A percentile compares a stretch with the other conserved stretches of the same genome.
phyloP scores from a whole-genome alignment of 1,284 basidiomycete genomes.

The Ceratobasidium theobromae region DNA sequence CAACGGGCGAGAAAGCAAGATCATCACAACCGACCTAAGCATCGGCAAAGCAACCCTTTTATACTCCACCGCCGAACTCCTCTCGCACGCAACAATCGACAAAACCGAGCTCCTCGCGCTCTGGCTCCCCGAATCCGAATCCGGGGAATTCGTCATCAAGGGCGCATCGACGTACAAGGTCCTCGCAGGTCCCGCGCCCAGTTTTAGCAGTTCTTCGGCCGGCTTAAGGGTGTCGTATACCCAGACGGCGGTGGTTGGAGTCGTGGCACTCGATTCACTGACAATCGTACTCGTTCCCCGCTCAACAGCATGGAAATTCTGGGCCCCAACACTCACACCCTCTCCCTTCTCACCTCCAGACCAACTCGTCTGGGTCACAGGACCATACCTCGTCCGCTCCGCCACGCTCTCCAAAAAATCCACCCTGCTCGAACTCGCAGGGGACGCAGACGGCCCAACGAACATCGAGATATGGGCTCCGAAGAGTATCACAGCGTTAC shows the following conservation, averaged over 20 bases:
- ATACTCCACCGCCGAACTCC: conserved; percentile 32
- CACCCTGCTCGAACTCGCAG: conserved; percentile 24
- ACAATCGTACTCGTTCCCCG: conserved; percentile 27
- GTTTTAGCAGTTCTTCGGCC: conserved; percentile 6
- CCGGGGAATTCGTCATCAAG: conserved; percentile 29
- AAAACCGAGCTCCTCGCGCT: conserved; percentile 7
- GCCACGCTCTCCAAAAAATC: conserved; percentile 37
- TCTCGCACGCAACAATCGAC: conserved; percentile 29
- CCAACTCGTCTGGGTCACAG: conserved; percentile 32
- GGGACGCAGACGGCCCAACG: conserved; percentile 31
- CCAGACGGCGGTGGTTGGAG: not conserved
- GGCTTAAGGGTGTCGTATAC: conserved; percentile 16
- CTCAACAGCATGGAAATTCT: conserved; percentile 29
- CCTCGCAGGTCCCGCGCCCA: not conserved
- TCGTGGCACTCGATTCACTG: conserved; percentile 22
- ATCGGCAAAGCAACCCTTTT: conserved; percentile 23
- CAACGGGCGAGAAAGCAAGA: conserved; percentile 28
- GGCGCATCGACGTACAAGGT: conserved; percentile 24
- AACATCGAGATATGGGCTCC: conserved; percentile 33
- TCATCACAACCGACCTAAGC: conserved; percentile 18
- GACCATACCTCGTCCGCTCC: conserved; percentile 35
- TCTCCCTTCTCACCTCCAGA: conserved; percentile 29
- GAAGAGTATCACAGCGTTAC: conserved; percentile 24
- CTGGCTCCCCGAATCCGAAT: conserved; percentile 17
- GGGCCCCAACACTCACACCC: conserved; percentile 22